Evolutionary conservation across 2,329 filamentous ascomycete species (phyloP).

Genomic region (Ophiocordyceps camponoti-leonardi): DNA sequence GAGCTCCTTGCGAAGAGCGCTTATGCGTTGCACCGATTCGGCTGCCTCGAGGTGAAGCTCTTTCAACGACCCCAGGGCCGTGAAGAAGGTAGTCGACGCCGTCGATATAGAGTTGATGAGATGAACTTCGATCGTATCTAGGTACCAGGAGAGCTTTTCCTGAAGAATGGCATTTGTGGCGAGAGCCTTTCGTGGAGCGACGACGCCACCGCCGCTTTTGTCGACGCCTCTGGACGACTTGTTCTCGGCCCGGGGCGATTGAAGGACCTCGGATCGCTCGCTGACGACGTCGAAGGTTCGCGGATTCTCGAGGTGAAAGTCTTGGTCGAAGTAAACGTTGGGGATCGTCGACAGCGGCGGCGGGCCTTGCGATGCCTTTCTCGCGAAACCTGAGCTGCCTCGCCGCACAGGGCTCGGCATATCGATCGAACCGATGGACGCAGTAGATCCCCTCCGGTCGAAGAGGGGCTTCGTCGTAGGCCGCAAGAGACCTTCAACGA

Average conservation of each 20-base stretch:
- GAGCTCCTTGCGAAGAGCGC: conserved; percentile 62
- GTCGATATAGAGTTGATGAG: conserved; percentile 91
- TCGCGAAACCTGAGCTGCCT: conserved; percentile 29
- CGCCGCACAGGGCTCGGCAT: conserved; percentile 23
- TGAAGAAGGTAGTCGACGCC: conserved; percentile 91
- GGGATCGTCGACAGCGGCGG: conserved; percentile 88
- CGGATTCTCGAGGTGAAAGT: conserved; percentile 90
- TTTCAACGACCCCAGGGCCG: conserved; percentile 74
- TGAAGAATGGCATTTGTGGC: conserved; percentile 95
- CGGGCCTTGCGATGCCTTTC: conserved; percentile 50
- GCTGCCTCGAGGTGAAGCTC: conserved; percentile 86
- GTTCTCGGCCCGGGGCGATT: conserved; percentile 34
- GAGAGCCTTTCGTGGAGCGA: conserved; percentile 59
- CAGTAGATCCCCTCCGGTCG: conserved; percentile 17
- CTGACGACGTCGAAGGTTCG: conserved; percentile 93
- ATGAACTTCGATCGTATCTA: conserved; percentile 97
- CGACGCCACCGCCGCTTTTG: conserved; percentile 32
- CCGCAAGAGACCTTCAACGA: conserved; percentile 27
- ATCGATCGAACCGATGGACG: conserved; percentile 33
- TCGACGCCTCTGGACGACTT: conserved; percentile 33
- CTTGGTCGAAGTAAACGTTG: conserved; percentile 81
- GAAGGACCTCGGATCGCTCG: conserved; percentile 91
- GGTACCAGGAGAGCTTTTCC: conserved; percentile 98
- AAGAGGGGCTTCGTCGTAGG: conserved; percentile 17
- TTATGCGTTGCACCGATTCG: conserved; percentile 78